These are phyloP conservation scores for Pythium brachiatum DNA, from an alignment of 352 stramenopile species.

Conservation along the genomic window DNA sequence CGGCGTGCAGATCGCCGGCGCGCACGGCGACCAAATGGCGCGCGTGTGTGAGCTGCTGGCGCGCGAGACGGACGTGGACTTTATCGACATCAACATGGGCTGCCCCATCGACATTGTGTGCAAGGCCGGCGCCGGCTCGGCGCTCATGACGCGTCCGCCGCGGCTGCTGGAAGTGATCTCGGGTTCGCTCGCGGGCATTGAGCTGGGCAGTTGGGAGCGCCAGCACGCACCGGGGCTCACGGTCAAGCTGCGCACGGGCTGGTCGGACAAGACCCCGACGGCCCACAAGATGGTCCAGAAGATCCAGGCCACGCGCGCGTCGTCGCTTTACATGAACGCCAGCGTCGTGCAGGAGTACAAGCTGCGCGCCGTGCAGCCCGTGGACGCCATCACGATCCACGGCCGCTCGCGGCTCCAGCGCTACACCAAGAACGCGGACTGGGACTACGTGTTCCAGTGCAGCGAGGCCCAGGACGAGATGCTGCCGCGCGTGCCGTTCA, in stretches of 20 bases:
- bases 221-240: conserved; percentile 81
- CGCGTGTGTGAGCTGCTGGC: conserved; percentile 92
- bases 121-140: conserved; percentile 83
- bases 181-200: conserved; percentile 79
- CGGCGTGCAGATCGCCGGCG: conserved; percentile 96
- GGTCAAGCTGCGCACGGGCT: conserved; percentile 98
- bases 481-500: conserved; percentile 75
- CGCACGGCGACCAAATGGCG: conserved; percentile 92
- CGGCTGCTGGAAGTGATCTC: conserved; percentile 90
- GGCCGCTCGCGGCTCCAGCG: conserved; percentile 96
- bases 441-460: conserved; percentile 96
- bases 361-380: conserved; percentile 52
- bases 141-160: conserved; percentile 92
- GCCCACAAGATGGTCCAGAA: conserved; percentile 93
- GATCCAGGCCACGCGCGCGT: conserved; percentile 77
- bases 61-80: conserved; percentile 93
- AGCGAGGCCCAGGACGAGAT: conserved; percentile 61
- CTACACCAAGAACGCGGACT: conserved; percentile 98
- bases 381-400: conserved; percentile 91
- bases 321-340: conserved; percentile 71
- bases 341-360: conserved; percentile 76
- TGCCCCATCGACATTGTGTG: conserved; percentile 98
- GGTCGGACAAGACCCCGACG: conserved; percentile 94
- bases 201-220: conserved; percentile 52
- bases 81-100: conserved; percentile 99